Base-by-base conservation (phyloP, 2,329 filamentous ascomycete species). In the Lasiodiplodia theobromae region DNA sequence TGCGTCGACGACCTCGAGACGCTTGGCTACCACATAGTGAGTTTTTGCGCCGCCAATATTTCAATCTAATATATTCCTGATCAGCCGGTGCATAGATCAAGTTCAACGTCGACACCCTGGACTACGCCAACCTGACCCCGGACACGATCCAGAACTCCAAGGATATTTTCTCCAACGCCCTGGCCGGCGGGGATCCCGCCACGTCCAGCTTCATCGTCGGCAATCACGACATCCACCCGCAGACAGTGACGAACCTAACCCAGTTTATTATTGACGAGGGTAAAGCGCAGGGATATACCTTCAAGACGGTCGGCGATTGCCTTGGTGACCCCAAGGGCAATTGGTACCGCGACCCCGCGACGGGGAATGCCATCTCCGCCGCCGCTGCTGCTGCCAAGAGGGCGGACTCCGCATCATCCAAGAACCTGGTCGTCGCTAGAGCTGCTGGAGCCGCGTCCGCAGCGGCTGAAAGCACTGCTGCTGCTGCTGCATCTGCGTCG, bases 261-360 rank as follows among this genome's bases (percentile, higher is more conserved):
- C 81, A 80, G 12, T 83, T 77, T 73, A 75, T 74, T 62, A 77
- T 86, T 16, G 73, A 74, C 28, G 71, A 75, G 3, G 86, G 85
- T 0, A 83, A 79, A 18, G 21, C 18, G 8, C 60, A 16, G 31
- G 60, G 60, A 31, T 64, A 64, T 68, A 67, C 64, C 74, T 82
- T 83, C 53, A 85, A 86, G 34, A 86, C 86, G 1, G 83, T 88
- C 4, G 87, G 86, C 0, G 85, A 88, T 69, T 89, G 87, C 68
- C 79, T 89, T 18, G 83, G 83, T 0, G 86, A 89, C 68, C 76
- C 85, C 8, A 69, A 69, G n/a, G 78, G 75, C 18, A 82, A 84
- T 70, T 88, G 86, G 87, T 88, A 88, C 72, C 77, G 79, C 25
- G 66, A 69, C 31, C 56, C 72, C 28, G 25, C 58, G 25, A 70